Percentiles rank a stretch among this genome's conserved stretches.
phyloP scores from a whole-genome alignment of 768 basidiomycete genomes.

The Termitomyces sp. region DNA sequence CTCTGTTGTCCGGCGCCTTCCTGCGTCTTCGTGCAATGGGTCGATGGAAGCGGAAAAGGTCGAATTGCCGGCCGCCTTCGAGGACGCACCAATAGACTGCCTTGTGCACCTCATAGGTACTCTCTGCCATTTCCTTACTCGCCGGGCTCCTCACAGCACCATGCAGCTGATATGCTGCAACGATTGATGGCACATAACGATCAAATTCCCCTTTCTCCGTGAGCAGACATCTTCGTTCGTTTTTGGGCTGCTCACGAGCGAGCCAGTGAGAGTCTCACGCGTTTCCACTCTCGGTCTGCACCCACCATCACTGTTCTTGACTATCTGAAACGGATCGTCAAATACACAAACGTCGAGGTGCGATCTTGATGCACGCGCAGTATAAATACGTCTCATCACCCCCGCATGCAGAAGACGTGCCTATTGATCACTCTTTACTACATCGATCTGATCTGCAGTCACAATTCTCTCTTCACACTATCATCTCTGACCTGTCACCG shows the following conservation, averaged over 20 bases:
- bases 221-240: constrained; percentile 26
- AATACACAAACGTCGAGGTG: constrained; percentile 95
- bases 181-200: constrained; percentile 96
- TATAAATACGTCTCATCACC: neutral
- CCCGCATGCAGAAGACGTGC: constrained; percentile 55
- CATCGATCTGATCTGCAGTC: constrained; percentile 90
- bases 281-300: constrained; percentile 92
- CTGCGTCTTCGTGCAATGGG: constrained; percentile 60
- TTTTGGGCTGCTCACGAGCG: constrained; percentile 13
- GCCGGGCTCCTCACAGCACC: constrained; percentile 9
- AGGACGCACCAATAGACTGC: constrained; percentile 76
- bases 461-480: constrained; percentile 84
- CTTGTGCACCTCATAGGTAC: constrained; percentile 87
- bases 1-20: constrained; percentile 26
- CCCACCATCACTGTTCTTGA: constrained; percentile 87
- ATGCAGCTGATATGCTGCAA: constrained; percentile 90
- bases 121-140: constrained; percentile 8
- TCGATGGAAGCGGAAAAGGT: constrained; percentile 78
- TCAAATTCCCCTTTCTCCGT: constrained; percentile 86
- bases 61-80: constrained; percentile 79
- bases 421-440: constrained; percentile 82
- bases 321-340: constrained; percentile 90
- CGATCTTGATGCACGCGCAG: constrained; percentile 13
- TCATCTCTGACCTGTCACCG: constrained; percentile 97
- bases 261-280: constrained; percentile 79